Evolutionary conservation across 169 alveolate genomes (phyloP), one percentile per base, ranked within the genome.

Genomic region (Cyclospora cayetanensis): DNA sequence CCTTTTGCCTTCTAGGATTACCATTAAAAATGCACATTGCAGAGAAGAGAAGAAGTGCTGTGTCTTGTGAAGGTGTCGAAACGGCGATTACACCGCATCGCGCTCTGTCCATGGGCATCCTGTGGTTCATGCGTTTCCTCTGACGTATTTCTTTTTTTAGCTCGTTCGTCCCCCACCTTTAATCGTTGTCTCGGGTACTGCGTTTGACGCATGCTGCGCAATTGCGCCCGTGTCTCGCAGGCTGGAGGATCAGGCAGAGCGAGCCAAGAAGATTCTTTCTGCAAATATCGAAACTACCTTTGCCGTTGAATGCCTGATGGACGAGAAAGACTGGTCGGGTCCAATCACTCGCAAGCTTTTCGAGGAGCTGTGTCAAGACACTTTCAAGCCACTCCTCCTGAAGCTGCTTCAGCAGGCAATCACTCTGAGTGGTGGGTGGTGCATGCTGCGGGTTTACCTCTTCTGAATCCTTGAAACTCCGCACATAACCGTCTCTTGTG

Each of bases 211-310:
- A 50, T 18, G 60, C 18, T 9, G 9, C 18, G 9, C 18, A 11
- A 11, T 9, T 9, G 9, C 60, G 25, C 60, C 18, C 18, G 25
- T 18, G 80, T 68, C 5, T 18, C 39, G 25, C 72, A 98, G 99
- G 95, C 91, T 98, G 93, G 98, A 98, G 85, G 99, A 98, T 77
- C 97, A 98, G 25, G 99, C 99, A 35, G 96, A 96, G 53, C 98
- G 98, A 93, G 96, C 97, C 66, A 98, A 99, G 95, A 98, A 98
- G 91, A 97, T 98, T 22, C 96, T 99, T n/a, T 97, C 99, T 1
- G 99, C 99, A 25, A 98, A 98, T 93, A 93, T 94, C 66, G 99
- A 99, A 91, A 96, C 99, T 1, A 95, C 97, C 34, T 95, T 97
- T 76, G 96, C 95, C 55, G 96, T 98, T 39, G 99, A 99, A 93